Evolutionary conservation across 768 basidiomycete genomes (phyloP).

Genomic region (Leccinum barrowsii): DNA sequence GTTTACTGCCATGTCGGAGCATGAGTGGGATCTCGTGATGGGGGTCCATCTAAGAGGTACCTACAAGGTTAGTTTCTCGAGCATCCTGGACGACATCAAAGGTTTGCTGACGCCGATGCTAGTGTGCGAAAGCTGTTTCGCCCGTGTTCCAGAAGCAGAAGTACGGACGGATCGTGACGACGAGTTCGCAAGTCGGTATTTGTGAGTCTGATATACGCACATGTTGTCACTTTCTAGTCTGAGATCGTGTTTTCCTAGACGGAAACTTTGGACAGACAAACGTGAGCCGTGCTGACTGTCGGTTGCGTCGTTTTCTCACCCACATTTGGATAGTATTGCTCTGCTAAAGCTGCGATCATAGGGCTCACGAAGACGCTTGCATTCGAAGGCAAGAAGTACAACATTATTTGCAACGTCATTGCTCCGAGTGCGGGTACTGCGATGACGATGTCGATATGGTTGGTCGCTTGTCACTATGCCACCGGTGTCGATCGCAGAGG

Average conservation of each 20-base stretch:
- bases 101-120: slow-evolving; percentile 2
- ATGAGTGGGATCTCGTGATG: slow-evolving; percentile 93
- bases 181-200: slow-evolving; percentile 89
- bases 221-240: neutral
- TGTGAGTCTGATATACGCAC: slow-evolving; percentile 49
- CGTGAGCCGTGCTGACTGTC: slow-evolving; percentile 33
- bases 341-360: slow-evolving; percentile 90
- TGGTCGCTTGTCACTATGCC: neutral
- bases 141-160: slow-evolving; percentile 95
- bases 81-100: neutral
- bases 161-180: slow-evolving; percentile 92
- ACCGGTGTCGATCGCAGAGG: no score
- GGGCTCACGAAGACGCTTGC: slow-evolving; percentile 85
- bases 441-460: slow-evolving; percentile 87
- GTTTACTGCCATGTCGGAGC: slow-evolving; percentile 82
- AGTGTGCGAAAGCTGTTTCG: slow-evolving; percentile 95
- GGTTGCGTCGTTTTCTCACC: neutral
- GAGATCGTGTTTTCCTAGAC: slow-evolving; percentile 41
- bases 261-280: slow-evolving; percentile 97
- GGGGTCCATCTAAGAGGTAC: slow-evolving; percentile 88
- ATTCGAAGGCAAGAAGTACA: slow-evolving; percentile 88
- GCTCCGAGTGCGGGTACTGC: slow-evolving; percentile 88
- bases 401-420: slow-evolving; percentile 85
- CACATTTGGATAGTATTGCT: slow-evolving; percentile 60
- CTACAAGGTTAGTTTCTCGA: slow-evolving; percentile 60